phyloP scores from a whole-genome alignment of 2,329 filamentous ascomycete species.

The Trichoderma pleuroti region DNA sequence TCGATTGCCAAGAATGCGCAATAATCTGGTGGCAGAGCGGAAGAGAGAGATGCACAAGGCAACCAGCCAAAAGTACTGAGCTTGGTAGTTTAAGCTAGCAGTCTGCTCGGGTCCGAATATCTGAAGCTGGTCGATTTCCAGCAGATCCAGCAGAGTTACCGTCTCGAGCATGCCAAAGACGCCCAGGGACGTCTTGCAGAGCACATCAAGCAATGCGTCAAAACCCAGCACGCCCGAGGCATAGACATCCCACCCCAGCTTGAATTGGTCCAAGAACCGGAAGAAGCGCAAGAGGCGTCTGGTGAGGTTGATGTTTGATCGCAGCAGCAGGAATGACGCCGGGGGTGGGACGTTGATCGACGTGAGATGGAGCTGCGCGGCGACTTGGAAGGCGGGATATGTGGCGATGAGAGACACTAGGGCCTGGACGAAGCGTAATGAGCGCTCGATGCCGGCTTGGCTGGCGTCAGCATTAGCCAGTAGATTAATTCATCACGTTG shows the following conservation, averaged over 20 bases:
- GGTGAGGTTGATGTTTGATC: constrained; percentile 43
- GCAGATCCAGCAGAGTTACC: constrained; percentile 55
- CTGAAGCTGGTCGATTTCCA: constrained; percentile 42
- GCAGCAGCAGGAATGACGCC: constrained; percentile 36
- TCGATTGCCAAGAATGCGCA: constrained; percentile 35
- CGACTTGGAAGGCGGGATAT: constrained; percentile 39
- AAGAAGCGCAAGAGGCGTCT: constrained; percentile 66
- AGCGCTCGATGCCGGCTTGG: constrained; percentile 52
- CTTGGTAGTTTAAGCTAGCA: constrained; percentile 51
- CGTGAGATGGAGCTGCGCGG: constrained; percentile 30
- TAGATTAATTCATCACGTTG: not conserved
- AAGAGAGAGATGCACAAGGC: constrained; percentile 52
- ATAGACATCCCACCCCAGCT: constrained; percentile 46
- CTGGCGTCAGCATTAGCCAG: not conserved
- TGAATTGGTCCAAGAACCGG: constrained; percentile 62
- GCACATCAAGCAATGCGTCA: constrained; percentile 50
- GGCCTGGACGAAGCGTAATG: constrained; percentile 56
- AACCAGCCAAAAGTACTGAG: constrained; percentile 68
- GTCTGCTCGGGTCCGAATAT: constrained; percentile 52
- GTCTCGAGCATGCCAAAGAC: constrained; percentile 67
- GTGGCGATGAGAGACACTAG: constrained; percentile 46
- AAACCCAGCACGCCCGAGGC: constrained; percentile 26
- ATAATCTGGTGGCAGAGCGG: constrained; percentile 40
- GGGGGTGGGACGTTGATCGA: constrained; percentile 29
- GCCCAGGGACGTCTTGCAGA: constrained; percentile 58